Percentiles rank a stretch among this genome's conserved stretches.
phyloP scores from a whole-genome alignment of 768 basidiomycete genomes.

The Serendipita indica region DNA sequence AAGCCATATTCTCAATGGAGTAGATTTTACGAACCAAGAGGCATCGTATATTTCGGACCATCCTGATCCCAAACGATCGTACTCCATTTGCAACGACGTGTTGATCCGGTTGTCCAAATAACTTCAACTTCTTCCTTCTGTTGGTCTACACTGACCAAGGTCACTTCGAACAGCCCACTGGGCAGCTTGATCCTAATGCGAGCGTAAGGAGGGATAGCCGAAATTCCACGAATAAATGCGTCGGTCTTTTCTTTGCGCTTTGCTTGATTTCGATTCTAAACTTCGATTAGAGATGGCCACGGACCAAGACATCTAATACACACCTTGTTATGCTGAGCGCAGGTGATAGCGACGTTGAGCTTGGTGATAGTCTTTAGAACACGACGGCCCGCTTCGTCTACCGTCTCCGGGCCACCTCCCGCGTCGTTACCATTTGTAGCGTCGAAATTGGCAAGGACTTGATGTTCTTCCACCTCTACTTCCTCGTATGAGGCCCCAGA shows the following conservation, averaged over 20 bases:
- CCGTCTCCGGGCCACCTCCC: background rate
- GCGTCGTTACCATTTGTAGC: conserved; percentile 10
- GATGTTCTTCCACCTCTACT: conserved; percentile 67
- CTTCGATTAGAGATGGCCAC: background rate
- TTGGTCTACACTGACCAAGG: conserved; percentile 53
- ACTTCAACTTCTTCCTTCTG: conserved; percentile 62
- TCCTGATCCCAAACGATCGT: background rate
- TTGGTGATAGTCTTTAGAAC: conserved; percentile 55
- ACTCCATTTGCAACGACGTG: conserved; percentile 3
- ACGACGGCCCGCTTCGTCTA: no score
- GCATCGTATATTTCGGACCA: background rate
- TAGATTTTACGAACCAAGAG: background rate
- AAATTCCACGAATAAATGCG: conserved; percentile 52
- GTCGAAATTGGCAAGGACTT: conserved; percentile 42
- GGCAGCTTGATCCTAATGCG: conserved; percentile 75
- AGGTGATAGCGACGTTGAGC: conserved; percentile 58
- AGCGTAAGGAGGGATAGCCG: conserved; percentile 52
- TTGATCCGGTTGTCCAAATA: conserved; percentile 34
- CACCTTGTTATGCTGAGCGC: conserved; percentile 84
- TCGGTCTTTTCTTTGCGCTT: conserved; percentile 65
- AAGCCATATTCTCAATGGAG: background rate
- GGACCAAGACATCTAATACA: background rate
- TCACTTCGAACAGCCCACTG: conserved; percentile 77
- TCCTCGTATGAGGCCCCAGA: conserved; percentile 29
- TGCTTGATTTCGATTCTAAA: conserved; percentile 54